phyloP scores from a whole-genome alignment of 208 protist genomes.

The Trypanosoma cruzi region DNA sequence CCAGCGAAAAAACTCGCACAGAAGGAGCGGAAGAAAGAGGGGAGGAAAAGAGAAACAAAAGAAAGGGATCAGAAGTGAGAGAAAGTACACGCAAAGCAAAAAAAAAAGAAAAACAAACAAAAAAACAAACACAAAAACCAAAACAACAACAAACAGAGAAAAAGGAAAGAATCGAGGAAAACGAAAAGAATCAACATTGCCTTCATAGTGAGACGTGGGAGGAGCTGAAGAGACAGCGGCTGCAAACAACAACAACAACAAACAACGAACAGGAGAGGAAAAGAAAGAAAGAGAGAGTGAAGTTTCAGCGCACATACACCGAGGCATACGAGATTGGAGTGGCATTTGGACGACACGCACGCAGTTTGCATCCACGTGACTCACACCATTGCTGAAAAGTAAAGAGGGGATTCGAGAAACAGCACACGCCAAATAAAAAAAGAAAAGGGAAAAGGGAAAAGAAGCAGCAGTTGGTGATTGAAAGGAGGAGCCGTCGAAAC shows the following conservation, averaged over 20 bases:
- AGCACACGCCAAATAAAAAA: too few species aligned
- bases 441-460: not conserved
- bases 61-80: too few species aligned
- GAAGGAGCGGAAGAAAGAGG: too few species aligned
- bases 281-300: not conserved
- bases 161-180: conserved; percentile 5
- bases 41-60: conserved; percentile 18
- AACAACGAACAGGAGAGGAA: not conserved
- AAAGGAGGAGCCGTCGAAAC: too few species aligned
- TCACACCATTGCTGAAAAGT: not conserved
- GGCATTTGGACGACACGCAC: not conserved
- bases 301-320: not conserved
- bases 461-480: too few species aligned
- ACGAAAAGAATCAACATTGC: not conserved
- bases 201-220: not conserved
- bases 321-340: not conserved
- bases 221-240: not conserved
- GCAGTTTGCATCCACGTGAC: not conserved
- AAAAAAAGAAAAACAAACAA: not conserved
- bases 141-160: not conserved
- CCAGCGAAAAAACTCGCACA: too few species aligned
- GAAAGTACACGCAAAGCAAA: conserved; percentile 7
- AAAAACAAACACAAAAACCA: not conserved
- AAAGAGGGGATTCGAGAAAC: not conserved
- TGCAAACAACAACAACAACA: conserved; percentile 1